Evolutionary conservation across 305 asterid species (phyloP), one percentile per base, ranked within the genome.

Genomic region (Fraxinus sp.): DNA sequence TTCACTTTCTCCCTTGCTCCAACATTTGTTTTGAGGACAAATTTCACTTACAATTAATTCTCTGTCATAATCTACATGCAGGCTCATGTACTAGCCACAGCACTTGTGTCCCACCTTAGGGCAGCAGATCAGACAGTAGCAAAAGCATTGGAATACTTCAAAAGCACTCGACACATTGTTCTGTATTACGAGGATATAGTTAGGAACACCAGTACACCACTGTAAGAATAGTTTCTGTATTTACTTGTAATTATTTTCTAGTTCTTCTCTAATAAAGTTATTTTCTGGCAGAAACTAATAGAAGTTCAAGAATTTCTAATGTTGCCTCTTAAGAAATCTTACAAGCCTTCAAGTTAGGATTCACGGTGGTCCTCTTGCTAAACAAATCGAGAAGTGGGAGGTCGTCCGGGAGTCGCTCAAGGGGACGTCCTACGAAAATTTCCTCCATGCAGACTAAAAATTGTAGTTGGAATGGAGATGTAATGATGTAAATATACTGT

Each of bases 151-250:
- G 91, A 88, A 28, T 87, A 86, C 82, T 93, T 91, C 86, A 92
- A 88, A 74, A 90, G 81, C 87, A 92, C 92, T 8, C 86, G 95
- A 11, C 97, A 93, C 82, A 86, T 93, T 49, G 82, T 92, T 9
- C 86, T 94, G 28, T 93, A 90, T 88, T 94, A 93, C n/a, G 98
- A 93, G 82, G 97, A 94, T 72, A 37, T 94, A 52, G 85, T 92
- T 10, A 80, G 87, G 57, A 93, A 28, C 32, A 28, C 32, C 32
- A 28, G 32, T 28, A 92, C 83, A 83, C 26, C 49, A 89, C 88
- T 24, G 98, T 94, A 83, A 80, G 87, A 30, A 33, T 1, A 16
- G 36, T 14, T 14, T 72, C 10, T 32, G 26, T 5, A 24, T 30
- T 35, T 36, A 33, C 41, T 72, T 1, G 5, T 14, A 6, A 5